phyloP scores from a whole-genome alignment of 2,329 filamentous ascomycete genomes.

The Zymoseptoria passerinii region DNA sequence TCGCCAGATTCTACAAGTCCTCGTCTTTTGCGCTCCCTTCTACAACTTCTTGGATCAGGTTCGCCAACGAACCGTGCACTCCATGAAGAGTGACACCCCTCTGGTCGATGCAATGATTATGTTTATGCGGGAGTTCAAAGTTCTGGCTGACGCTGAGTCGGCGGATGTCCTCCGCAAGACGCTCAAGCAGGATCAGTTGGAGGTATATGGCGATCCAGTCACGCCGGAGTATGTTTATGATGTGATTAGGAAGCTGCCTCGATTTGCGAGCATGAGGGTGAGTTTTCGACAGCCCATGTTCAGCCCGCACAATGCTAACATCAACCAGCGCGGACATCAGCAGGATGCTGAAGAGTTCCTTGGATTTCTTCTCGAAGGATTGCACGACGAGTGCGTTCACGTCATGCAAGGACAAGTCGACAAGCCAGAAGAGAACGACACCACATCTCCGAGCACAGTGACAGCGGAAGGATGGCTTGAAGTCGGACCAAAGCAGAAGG shows the following conservation, averaged over 20 bases:
- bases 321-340: constrained; percentile 71
- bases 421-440: constrained; percentile 20
- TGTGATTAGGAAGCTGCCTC: constrained; percentile 74
- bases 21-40: constrained; percentile 89
- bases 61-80: constrained; percentile 73
- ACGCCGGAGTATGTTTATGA: constrained; percentile 94
- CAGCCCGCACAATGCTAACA: constrained; percentile 15
- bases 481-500: constrained; percentile 83
- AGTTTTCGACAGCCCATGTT: constrained; percentile 28
- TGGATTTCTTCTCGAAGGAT: constrained; percentile 80
- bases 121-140: constrained; percentile 87
- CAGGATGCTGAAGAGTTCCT: constrained; percentile 97
- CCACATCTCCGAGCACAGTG: constrained; percentile 39
- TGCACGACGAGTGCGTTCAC: constrained; percentile 83
- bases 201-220: constrained; percentile 84
- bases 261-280: constrained; percentile 88
- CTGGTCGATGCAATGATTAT: constrained; percentile 93
- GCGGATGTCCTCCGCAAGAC: constrained; percentile 63
- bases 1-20: constrained; percentile 77
- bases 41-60: constrained; percentile 88
- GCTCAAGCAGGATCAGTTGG: constrained; percentile 74
- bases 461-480: constrained; percentile 69
- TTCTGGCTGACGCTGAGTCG: constrained; percentile 70
- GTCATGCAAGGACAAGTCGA: constrained; percentile 48
- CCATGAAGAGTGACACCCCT: constrained; percentile 91